Evolutionary conservation across 192 early-diverging fungal genomes (phyloP), one percentile per base, ranked within the genome.

Genomic region (Backusella australiensis): DNA sequence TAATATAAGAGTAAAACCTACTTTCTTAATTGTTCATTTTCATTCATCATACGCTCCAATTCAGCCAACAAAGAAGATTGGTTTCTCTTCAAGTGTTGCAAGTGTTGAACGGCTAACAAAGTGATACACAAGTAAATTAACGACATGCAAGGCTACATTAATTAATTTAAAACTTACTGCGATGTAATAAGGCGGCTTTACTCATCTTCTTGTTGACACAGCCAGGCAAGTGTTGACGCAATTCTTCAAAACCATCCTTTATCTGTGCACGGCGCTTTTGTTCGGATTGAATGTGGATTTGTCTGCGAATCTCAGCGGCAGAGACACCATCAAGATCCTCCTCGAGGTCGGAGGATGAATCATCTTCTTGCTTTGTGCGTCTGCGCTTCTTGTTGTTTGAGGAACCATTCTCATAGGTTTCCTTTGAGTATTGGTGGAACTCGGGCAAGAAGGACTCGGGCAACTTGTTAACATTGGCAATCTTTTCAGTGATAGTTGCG

Each of bases 241-340:
- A 74, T 76, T 85, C 81, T 69, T 85, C 78, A 78, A 85, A 85
- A 4, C 83, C 83, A 76, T 85, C 83, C 65, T 80, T 80, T n/a
- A 85, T 85, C 71, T 85, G 81, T 38, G 83, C 83, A 49, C 83
- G 83, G 56, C 83, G 75, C 71, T 80, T 85, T 38, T 85, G 83
- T 56, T 85, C 83, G 56, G 77, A 80, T 71, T 85, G 83, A 71
- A 85, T 85, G 74, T 85, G 83, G 52, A 85, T 80, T 74, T 80
- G 83, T n/a, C 83, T 78, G 41, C 83, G 78, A 46, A 82, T 67
- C 69, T 85, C 83, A 6, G 76, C 72, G 70, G 82, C 75, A 52
- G 80, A 76, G 32, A 79, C 70, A 52, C 65, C 75, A 76, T 81
- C 73, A 4, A 71, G 14, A 26, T 75, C 69, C 6, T 79, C 73